phyloP scores from a whole-genome alignment of 768 basidiomycete species.

The Podaxis pistillaris region DNA sequence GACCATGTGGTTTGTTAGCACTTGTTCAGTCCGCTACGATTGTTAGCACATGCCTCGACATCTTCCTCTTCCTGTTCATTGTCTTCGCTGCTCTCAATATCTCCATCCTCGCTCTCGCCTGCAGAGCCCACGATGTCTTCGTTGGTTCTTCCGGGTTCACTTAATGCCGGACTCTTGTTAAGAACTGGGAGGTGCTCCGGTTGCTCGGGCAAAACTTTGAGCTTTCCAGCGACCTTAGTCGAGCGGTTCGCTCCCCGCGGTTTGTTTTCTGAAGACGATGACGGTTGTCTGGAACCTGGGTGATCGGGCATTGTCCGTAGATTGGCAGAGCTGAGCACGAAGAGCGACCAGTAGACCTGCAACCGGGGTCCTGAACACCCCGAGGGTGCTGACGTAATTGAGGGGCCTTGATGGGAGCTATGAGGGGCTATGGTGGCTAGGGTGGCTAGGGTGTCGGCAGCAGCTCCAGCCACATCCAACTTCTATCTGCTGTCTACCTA shows the following conservation, averaged over 20 bases:
- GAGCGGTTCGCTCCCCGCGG: constrained; percentile 73
- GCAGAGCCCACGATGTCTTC: background rate
- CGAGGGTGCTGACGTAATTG: constrained; percentile 10
- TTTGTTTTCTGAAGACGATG: constrained; percentile 42
- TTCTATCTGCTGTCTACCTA: background rate
- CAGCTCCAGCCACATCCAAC: background rate
- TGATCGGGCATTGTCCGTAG: constrained; percentile 8
- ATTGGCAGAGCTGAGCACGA: background rate
- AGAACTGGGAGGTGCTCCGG: constrained; percentile 52
- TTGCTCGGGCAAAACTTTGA: constrained; percentile 87
- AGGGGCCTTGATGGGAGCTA: background rate
- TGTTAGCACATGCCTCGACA: constrained; percentile 49
- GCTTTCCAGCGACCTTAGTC: constrained; percentile 80
- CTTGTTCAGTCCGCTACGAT: background rate
- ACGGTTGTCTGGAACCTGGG: constrained; percentile 4
- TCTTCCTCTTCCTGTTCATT: constrained; percentile 47
- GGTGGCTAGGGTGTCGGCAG: too few relatives aligned
- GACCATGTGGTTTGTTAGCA: background rate
- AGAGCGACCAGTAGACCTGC: background rate
- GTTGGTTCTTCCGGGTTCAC: constrained; percentile 34
- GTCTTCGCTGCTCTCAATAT: constrained; percentile 61
- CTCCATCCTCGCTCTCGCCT: constrained; percentile 75
- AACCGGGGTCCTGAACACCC: background rate
- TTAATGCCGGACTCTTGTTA: constrained; percentile 23
- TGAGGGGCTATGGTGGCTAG: background rate